Evolutionary conservation across 179 eudicot genomes (phyloP), one percentile per base, ranked within the genome.

Genomic region (Silene vulgaris): DNA sequence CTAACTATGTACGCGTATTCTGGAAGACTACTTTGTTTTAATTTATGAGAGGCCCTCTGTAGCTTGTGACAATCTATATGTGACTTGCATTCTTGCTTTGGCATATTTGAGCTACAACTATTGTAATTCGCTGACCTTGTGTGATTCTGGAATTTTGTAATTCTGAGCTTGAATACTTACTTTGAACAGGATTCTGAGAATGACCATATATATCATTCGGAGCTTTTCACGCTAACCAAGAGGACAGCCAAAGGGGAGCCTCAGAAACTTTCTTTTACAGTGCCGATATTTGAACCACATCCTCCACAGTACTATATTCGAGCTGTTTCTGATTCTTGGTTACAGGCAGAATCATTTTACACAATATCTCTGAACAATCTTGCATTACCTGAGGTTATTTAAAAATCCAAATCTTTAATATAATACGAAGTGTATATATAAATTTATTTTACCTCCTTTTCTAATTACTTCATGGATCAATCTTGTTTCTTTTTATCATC

Each of bases 241-340:
- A 79, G 87, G 75, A 82, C 88, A 85, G 97, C 98, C 61, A 92
- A 79, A 78, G 90, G 86, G 59, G 99, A 90, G 77, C 89, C 99
- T 43, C 97, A 89, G 78, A 96, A 96, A 83, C 88, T 96, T 75
- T 85, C 97, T 35, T 96, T 96, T 76, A 93, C 97, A 5, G 97
- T 93, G 80, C 99, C 99, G 63, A 96, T 96, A 82, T 96, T 96
- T 75, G 99, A 96, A 81, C 97, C 97, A 69, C 99, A 96, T 90
- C 99, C 99, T 54, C 89, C 99, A 69, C 99, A 96, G 67, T 96
- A 96, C 76, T 89, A 88, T 76, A 89, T 96, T 62, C 97, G 92
- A 76, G 99, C 97, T 75, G 93, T 96, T 84, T 93, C 97, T 52
- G 98, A 96, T 82, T 89, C 98, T 54, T 96, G 99, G 99, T 76